Evolutionary conservation across 495 filamentous ascomycete species (phyloP).

Genomic region (Trichoderma orchidacearum): DNA sequence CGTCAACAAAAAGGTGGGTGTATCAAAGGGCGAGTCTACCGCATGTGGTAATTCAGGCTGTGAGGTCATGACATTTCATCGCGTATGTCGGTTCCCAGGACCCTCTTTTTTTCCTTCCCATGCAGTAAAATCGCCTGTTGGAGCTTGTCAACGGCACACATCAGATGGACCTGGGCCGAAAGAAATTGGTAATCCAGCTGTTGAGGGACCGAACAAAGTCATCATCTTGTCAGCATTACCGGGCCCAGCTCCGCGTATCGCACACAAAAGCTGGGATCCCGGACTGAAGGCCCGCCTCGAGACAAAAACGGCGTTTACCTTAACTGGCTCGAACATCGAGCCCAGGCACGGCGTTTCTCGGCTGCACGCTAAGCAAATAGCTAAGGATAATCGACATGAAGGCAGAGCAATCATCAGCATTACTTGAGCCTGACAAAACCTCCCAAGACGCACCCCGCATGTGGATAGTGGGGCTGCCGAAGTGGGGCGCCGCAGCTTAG

Average conservation of each 20-base stretch:
- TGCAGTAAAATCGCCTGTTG: neutral
- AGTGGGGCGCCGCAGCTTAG: neutral
- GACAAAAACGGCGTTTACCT: no score
- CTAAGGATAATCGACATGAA: neutral
- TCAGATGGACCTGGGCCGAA: no score
- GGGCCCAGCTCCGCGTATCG: neutral
- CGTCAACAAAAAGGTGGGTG: no score
- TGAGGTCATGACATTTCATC: neutral
- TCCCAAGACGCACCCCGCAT: neutral
- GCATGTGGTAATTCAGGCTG: neutral
- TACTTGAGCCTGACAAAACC: constrained; percentile 1
- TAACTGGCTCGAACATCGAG: no score
- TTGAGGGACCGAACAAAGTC: no score
- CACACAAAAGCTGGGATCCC: no score
- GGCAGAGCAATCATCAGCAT: neutral
- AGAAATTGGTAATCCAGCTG: neutral
- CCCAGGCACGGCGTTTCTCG: no score
- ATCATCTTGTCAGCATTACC: neutral
- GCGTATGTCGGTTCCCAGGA: neutral
- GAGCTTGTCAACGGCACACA: no score
- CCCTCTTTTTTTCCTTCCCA: neutral
- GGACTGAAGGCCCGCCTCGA: no score
- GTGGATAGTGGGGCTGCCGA: neutral
- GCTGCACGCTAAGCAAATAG: no score
- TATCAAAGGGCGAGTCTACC: no score